Evolutionary conservation across 1,284 basidiomycete species (phyloP).

Genomic region (Grifola frondosa): DNA sequence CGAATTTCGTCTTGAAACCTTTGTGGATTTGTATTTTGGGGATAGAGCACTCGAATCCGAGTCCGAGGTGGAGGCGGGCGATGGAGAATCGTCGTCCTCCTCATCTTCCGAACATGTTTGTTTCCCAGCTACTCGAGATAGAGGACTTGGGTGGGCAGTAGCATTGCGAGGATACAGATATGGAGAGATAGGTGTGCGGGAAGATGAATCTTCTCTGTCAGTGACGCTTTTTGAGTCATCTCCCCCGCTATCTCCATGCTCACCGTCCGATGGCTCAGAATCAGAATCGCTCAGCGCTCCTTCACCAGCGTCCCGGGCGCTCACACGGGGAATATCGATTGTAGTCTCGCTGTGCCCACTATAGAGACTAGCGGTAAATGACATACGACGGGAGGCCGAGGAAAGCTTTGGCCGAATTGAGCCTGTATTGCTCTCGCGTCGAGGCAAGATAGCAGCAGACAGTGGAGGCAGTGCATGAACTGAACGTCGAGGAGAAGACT

Average conservation of each 20-base stretch:
- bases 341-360: conserved; percentile 23
- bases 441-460: conserved; percentile 31
- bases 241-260: conserved; percentile 39
- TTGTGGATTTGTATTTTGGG: background rate
- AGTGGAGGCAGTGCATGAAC: conserved; percentile 43
- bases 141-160: conserved; percentile 54
- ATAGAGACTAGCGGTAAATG: conserved; percentile 25
- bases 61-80: conserved; percentile 47
- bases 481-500: conserved; percentile 56
- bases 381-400: conserved; percentile 24
- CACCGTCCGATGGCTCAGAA: too few species aligned
- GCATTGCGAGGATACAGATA: conserved; percentile 34
- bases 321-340: conserved; percentile 22
- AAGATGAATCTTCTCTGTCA: conserved; percentile 35
- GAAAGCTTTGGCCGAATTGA: conserved; percentile 22
- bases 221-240: conserved; percentile 29
- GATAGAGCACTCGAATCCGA: conserved; percentile 33
- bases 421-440: conserved; percentile 24
- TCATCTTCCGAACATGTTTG: conserved; percentile 52
- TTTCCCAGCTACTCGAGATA: conserved; percentile 55
- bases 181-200: conserved; percentile 32
- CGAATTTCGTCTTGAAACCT: conserved; percentile 13
- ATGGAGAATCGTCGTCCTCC: conserved; percentile 43
- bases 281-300: conserved; percentile 77
- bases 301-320: conserved; percentile 64